Percentiles rank a stretch among this genome's conserved stretches.
phyloP scores from a whole-genome alignment of 73 alveolate genomes.

The Breviolum minutum region DNA sequence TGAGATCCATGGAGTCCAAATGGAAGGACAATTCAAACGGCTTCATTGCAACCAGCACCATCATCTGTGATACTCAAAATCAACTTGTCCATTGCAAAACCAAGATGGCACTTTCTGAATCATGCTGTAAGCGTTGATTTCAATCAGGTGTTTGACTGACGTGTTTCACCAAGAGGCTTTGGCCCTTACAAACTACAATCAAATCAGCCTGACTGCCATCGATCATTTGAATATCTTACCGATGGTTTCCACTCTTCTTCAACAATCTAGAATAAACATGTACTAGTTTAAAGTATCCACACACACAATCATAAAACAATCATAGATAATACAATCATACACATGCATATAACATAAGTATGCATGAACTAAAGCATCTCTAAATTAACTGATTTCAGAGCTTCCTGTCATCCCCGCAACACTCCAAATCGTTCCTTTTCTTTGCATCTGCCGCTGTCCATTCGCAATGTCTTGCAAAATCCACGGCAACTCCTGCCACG shows the following conservation, averaged over 20 bases:
- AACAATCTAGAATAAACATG: not conserved
- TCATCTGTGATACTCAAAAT: no score
- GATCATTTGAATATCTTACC: no score
- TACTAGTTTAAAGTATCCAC: not conserved
- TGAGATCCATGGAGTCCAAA: no score
- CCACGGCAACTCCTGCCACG: conserved; percentile 64
- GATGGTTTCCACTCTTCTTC: not conserved
- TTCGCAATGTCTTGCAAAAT: conserved; percentile 31
- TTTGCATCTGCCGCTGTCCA: not conserved
- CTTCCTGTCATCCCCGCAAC: not conserved
- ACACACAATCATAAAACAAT: not conserved
- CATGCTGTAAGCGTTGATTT: no score
- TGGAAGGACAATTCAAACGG: no score
- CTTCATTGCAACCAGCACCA: no score
- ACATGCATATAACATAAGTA: not conserved
- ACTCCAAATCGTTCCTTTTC: not conserved
- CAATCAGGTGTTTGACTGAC: no score
- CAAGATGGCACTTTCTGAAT: no score
- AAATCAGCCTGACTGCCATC: no score
- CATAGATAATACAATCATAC: not conserved
- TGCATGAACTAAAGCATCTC: not conserved
- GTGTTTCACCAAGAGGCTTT: no score
- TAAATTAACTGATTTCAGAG: not conserved
- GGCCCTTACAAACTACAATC: no score
- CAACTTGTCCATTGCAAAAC: no score